Percentiles rank a stretch among this genome's conserved stretches.
phyloP scores from a whole-genome alignment of 495 filamentous ascomycete species.

The Schizothecium vesticola region DNA sequence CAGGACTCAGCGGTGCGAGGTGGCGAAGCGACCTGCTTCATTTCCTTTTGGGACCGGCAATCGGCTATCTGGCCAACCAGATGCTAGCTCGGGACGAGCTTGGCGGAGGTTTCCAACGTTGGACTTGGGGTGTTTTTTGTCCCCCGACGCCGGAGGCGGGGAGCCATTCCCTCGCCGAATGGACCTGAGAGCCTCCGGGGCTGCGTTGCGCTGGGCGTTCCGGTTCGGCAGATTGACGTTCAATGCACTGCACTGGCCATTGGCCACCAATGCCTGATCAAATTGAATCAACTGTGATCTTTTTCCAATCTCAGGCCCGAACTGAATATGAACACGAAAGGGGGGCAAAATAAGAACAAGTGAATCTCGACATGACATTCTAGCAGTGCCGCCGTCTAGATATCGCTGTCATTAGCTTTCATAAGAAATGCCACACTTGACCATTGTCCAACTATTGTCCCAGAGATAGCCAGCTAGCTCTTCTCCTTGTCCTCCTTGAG shows the following conservation, averaged over 20 bases:
- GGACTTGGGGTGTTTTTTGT: no score
- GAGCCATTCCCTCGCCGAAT: no score
- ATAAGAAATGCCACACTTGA: neutral
- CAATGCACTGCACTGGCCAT: no score
- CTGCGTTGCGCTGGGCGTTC: no score
- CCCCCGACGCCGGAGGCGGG: no score
- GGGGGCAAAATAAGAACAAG: neutral
- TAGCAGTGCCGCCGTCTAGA: neutral
- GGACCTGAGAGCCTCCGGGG: no score
- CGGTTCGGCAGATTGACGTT: no score
- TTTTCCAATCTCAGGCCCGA: neutral
- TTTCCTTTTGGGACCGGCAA: neutral
- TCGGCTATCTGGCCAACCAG: neutral
- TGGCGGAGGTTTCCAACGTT: neutral
- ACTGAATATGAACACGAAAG: neutral
- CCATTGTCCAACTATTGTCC: neutral
- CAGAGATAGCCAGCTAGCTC: constrained; percentile 31
- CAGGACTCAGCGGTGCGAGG: no score
- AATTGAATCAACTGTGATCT: no score
- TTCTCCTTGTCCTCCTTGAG: constrained; percentile 86
- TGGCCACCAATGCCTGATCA: no score
- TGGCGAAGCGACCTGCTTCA: no score
- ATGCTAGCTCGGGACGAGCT: neutral
- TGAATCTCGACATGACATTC: neutral
- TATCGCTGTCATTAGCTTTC: neutral